Percentiles rank a stretch among this genome's conserved stretches.
Evolutionary conservation across 257 asterid species (phyloP).

Genomic region (Apocynum venetum): DNA sequence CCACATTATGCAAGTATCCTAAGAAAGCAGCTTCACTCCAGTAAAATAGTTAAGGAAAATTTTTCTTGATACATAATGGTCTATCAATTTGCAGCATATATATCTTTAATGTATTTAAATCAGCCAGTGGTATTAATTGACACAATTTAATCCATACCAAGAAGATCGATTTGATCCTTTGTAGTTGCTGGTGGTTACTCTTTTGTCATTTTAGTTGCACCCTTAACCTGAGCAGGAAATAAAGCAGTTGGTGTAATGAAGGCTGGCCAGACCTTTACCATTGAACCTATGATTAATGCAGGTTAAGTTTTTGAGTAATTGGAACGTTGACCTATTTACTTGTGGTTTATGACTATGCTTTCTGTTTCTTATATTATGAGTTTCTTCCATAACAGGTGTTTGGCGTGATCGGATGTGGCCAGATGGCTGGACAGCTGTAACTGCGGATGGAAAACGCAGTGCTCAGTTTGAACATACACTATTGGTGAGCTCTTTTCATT

Average conservation of each 20-base stretch:
- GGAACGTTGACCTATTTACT: not conserved
- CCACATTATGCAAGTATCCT: constrained; percentile 99
- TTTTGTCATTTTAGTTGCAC: constrained; percentile 5
- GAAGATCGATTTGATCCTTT: not conserved
- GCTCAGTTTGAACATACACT: constrained; percentile 97
- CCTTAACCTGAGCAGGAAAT: constrained; percentile 78
- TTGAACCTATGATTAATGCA: constrained; percentile 93
- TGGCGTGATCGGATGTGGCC: constrained; percentile 99
- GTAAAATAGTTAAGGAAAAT: not conserved
- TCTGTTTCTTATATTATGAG: constrained; percentile 8
- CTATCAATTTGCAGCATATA: not conserved
- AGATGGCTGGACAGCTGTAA: constrained; percentile 96
- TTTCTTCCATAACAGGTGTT: constrained; percentile 43
- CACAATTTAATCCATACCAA: not conserved
- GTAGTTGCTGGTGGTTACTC: not conserved
- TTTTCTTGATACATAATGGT: not conserved
- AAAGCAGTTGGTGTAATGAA: constrained; percentile 97
- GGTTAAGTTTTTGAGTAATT: constrained; percentile 34
- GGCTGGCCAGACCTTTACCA: constrained; percentile 94
- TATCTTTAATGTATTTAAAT: not conserved
- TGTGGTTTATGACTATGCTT: not conserved
- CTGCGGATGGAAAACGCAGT: constrained; percentile 94
- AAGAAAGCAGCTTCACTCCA: not conserved
- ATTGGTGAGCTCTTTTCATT: constrained; percentile 41
- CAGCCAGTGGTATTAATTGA: not conserved